Conservation (phyloP, 2,329 filamentous ascomycete species). For the Sporothrix phasma region DNA sequence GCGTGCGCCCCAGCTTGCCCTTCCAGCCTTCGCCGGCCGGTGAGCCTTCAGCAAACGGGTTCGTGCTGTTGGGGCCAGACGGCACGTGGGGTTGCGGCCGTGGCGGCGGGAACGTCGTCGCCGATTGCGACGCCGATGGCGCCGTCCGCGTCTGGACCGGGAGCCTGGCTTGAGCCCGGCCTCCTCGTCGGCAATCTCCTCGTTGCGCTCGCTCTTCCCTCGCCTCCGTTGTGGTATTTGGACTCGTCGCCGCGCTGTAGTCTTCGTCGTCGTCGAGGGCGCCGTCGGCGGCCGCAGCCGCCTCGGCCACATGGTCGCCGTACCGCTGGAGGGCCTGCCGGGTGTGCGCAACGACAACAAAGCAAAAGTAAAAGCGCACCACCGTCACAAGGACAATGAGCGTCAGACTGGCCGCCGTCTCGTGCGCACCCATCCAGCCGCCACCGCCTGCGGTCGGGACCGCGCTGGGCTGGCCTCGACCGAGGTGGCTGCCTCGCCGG, state of each 20-base stretch:
- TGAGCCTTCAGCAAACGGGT: constrained; percentile 57
- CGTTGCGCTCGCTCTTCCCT: constrained; percentile 28
- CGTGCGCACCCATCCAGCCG: constrained; percentile 35
- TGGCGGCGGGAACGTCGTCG: constrained; percentile 27
- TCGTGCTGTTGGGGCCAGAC: constrained; percentile 25
- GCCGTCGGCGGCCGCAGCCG: constrained; percentile 23
- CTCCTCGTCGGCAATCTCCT: constrained; percentile 19
- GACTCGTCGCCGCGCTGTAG: constrained; percentile 8
- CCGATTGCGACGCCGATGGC: constrained; percentile 17
- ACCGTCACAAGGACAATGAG: constrained; percentile 65
- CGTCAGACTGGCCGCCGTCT: constrained; percentile 63
- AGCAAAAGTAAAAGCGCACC: constrained; percentile 70
- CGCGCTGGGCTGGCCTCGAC: not conserved
- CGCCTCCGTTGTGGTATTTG: constrained; percentile 24
- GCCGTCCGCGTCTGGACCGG: constrained; percentile 12
- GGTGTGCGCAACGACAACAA: constrained; percentile 76
- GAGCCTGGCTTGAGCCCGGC: constrained; percentile 13
- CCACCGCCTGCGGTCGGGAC: constrained; percentile 17
- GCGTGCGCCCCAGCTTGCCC: constrained; percentile 65
- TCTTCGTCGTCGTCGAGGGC: constrained; percentile 37
- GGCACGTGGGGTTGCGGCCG: not conserved
- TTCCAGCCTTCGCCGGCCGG: constrained; percentile 71
- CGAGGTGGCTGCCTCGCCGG: not conserved
- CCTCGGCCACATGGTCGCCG: constrained; percentile 32
- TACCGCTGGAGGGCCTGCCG: constrained; percentile 65